Base-by-base conservation (phyloP, 371 early-diverging fungal species). In the Lichtheimia ramosa region DNA sequence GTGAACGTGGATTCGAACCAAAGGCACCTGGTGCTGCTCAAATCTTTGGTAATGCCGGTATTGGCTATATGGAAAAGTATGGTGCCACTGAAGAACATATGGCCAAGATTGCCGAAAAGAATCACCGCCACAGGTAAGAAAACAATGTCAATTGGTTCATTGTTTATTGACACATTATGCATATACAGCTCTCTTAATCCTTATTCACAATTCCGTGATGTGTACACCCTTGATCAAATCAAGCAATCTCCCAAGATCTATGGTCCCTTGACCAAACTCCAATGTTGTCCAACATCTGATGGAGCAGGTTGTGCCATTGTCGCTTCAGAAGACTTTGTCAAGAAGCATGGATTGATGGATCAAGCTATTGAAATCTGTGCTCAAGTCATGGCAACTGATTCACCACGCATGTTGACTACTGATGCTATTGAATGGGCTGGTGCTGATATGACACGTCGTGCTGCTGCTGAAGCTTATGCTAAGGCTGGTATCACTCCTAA, bases 231-330 rank as follows among this genome's bases (percentile, higher is more conserved):
- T 50, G 90, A 89, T 48, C 85, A 90, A 65, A 72, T 90, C 23
- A 72, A 80, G 20, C 69, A 87, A 58, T 88, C 91, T 1, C 81
- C 82, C 59, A 80, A 74, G 52, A 80, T 92, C 16, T 88, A 81
- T 73, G 89, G 88, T n/a, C 89, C 90, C 8, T 58, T 92, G 53
- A 90, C 90, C 42, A 86, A 85, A 62, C 77, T 90, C 25, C 91
- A 90, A 70, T 92, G 92, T 79, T 89, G 89, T 62, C 91, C 92
- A 48, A 92, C 90, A 7, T 89, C 90, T 10, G 91, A 92, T 68
- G 92, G 92, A 46, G 79, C 88, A 40, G 91, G 82, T 5, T 86
- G 87, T 56, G 88, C 73, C 21, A 82, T 92, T 61, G 54, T 92
- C n/a, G 87, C 86, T 10, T 87, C 84, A 15, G 90, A 91, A 66